phyloP scores from a whole-genome alignment of 768 basidiomycete species.

The Leccinum aurantiacum region DNA sequence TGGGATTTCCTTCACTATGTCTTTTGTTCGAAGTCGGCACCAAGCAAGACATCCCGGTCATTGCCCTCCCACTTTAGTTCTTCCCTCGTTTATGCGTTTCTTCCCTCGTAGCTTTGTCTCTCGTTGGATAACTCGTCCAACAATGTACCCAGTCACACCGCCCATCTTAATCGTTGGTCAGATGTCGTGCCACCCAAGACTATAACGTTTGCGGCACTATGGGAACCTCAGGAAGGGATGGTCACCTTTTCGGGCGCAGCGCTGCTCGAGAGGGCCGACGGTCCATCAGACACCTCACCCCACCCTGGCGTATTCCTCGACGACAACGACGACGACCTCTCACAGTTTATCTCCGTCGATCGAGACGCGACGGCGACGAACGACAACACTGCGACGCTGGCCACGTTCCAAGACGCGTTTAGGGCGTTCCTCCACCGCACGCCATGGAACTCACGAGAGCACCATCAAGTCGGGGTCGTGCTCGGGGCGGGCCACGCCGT shows the following conservation, averaged over 20 bases:
- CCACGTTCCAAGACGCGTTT: conserved; percentile 31
- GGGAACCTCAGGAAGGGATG: conserved; percentile 48
- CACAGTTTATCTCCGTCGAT: conserved; percentile 14
- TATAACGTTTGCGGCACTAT: too few relatives aligned
- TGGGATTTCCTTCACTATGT: conserved; percentile 11
- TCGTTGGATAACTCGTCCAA: too few relatives aligned
- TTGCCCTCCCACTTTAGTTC: too few relatives aligned
- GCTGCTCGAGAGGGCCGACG: conserved; percentile 37
- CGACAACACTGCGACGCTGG: conserved; percentile 26
- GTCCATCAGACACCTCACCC: conserved; percentile 6
- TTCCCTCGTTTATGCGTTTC: too few relatives aligned
- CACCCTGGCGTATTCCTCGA: conserved; percentile 16
- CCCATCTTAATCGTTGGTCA: too few relatives aligned
- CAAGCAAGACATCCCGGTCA: not conserved
- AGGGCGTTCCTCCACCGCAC: conserved; percentile 27
- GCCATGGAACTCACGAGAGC: conserved; percentile 22
- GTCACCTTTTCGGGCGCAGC: conserved; percentile 55
- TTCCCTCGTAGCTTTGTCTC: too few relatives aligned
- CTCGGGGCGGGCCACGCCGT: conserved; percentile 7
- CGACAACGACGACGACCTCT: conserved; percentile 12
- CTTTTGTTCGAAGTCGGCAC: conserved; percentile 16
- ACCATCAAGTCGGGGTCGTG: not conserved
- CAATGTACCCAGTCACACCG: too few relatives aligned
- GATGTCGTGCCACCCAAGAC: too few relatives aligned
- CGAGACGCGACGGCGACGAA: conserved; percentile 8